Evolutionary conservation across 1,139 yeast genomes (phyloP).

Genomic region (Saccharomycopsis hybrid): DNA sequence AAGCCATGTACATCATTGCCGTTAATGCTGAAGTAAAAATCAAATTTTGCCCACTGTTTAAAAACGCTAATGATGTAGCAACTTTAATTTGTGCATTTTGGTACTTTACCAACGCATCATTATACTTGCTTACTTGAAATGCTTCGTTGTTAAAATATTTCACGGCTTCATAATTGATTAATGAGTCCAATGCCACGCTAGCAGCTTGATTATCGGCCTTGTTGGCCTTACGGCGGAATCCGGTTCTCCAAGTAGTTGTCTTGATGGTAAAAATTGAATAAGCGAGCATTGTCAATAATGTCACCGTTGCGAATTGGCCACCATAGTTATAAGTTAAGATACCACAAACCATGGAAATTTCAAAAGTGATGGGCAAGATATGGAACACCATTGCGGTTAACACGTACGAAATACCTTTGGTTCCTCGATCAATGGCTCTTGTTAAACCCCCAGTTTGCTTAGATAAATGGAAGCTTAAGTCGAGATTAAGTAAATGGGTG

Average conservation of each 20-base stretch:
- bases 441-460: constrained; percentile 96
- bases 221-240: constrained; percentile 85
- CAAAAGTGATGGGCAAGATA: constrained; percentile 86
- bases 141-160: constrained; percentile 88
- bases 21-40: constrained; percentile 91
- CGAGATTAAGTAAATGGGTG: constrained; percentile 73
- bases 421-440: constrained; percentile 95
- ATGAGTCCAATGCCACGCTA: constrained; percentile 85
- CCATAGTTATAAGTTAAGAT: constrained; percentile 92
- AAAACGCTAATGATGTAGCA: constrained; percentile 84
- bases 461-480: constrained; percentile 81
- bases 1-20: constrained; percentile 99
- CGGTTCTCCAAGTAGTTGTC: constrained; percentile 96
- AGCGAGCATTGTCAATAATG: constrained; percentile 79
- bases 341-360: constrained; percentile 89
- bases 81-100: constrained; percentile 82
- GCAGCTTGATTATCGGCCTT: constrained; percentile 94
- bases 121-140: constrained; percentile 75
- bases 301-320: constrained; percentile 78
- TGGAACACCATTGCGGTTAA: constrained; percentile 95
- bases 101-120: constrained; percentile 64
- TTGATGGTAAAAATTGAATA: constrained; percentile 81
- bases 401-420: constrained; percentile 93
- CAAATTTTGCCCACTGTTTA: constrained; percentile 87
- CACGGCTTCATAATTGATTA: constrained; percentile 91